Base-by-base conservation (phyloP, 2,329 filamentous ascomycete species). In the Bimuria novae-zelandiae region DNA sequence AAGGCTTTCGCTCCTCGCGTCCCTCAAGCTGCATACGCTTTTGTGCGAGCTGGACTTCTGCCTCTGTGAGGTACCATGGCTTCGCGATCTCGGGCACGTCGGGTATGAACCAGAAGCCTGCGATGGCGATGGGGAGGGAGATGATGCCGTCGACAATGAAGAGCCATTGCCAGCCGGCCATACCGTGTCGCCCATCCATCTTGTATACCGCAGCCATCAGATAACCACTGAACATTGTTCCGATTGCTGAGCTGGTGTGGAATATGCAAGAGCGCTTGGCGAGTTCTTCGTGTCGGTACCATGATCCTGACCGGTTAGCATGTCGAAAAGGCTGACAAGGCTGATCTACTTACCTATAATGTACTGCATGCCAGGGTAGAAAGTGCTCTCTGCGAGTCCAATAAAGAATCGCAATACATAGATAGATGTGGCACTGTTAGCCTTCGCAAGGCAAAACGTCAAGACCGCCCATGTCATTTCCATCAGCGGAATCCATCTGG, bases 121-220 rank as follows among this genome's bases (percentile, higher is more conserved):
- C 71, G 0, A 83, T 52, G 0, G 80, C 80, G 1, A 84, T 73
- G 0, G 82, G 81, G 0, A 83, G 67, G 1, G 78, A 80, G 27
- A 84, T 83, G 3, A 81, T 68, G 0, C 80, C 81, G 56, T 84
- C 80, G 39, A 84, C 72, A 35, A 84, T 76, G 59, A 83, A 82
- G 0, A 81, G 68, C 71, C 72, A 84, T 62, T 83, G 80, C 82
- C 82, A 84, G 0, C 82, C 82, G 12, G 69, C 69, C 52, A 76
- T 79, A 1, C 81, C 81, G 19, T 74, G 69, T n/a, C 59, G 67
- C 0, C 79, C 80, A 7, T 76, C 76, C 1, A 84, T 71, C 4
- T 72, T 72, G 53, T 82, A 82, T 2, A 83, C 78, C 0, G 72
- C 80, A 0, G 81, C 76, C 77, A 82, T 82, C 7, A 85, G 64